These are phyloP conservation scores for Neurospora sp. DNA, from an alignment of 495 filamentous ascomycete genomes.

Conservation along the genomic window DNA sequence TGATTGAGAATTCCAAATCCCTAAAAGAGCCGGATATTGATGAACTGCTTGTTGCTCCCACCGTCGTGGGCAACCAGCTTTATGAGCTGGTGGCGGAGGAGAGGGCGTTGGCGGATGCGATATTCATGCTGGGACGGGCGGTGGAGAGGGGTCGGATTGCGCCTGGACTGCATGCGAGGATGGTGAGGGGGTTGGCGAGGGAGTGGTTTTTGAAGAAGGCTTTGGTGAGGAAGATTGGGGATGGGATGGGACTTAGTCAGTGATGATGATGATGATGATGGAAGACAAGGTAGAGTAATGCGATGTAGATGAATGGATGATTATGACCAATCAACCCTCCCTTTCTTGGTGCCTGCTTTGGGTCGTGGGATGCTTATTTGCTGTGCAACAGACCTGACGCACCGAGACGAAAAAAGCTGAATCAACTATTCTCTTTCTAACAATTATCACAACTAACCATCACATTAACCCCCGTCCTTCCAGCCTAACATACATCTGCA, in stretches of 20 bases:
- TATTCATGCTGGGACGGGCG: slow-evolving; percentile 74
- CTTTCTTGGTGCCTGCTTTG: background rate
- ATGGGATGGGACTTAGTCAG: slow-evolving; percentile 57
- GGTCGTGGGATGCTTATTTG: background rate
- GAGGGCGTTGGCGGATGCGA: slow-evolving; percentile 67
- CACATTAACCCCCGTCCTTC: background rate
- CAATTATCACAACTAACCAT: background rate
- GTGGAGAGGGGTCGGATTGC: slow-evolving; percentile 72
- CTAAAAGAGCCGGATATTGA: slow-evolving; percentile 54
- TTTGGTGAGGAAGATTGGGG: slow-evolving; percentile 76
- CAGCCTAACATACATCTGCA: background rate
- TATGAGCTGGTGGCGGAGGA: slow-evolving; percentile 85
- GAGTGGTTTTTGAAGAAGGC: slow-evolving; percentile 90
- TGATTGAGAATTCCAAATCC: slow-evolving; percentile 56
- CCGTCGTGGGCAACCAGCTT: slow-evolving; percentile 84
- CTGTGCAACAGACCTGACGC: background rate
- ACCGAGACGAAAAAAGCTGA: no score
- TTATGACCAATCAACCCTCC: background rate
- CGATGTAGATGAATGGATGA: background rate
- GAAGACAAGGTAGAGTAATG: no score
- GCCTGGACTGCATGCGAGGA: slow-evolving; percentile 73
- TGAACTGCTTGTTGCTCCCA: slow-evolving; percentile 85
- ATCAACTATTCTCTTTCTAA: background rate
- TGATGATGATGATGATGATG: no score
- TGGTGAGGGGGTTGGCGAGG: slow-evolving; percentile 70